A percentile compares a stretch with the other conserved stretches of the same genome.
Evolutionary conservation across 345 rosid genomes (phyloP).

Genomic region (Dimocarpus longan): DNA sequence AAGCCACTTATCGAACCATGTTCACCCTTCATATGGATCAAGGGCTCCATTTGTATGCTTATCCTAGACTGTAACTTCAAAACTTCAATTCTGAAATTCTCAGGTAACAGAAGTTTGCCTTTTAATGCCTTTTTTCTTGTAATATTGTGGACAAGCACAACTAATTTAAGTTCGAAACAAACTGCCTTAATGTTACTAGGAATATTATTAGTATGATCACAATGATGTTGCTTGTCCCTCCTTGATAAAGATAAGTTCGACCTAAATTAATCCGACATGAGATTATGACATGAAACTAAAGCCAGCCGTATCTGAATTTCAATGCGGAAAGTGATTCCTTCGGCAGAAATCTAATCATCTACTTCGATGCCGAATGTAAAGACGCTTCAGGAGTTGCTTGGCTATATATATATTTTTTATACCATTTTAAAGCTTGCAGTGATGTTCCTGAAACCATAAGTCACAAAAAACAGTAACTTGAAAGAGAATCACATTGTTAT

Average conservation of each 20-base stretch:
- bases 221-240: neutral
- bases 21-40: slow-evolving; percentile 48
- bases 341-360: neutral
- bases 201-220: too few relatives aligned
- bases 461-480: neutral
- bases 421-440: neutral
- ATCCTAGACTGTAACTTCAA: slow-evolving; percentile 20
- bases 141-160: neutral
- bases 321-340: too few relatives aligned
- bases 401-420: neutral
- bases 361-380: neutral
- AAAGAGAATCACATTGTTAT: neutral
- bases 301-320: neutral
- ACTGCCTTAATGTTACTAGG: too few relatives aligned
- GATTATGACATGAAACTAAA: neutral
- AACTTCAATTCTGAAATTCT: neutral
- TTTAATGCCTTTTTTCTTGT: neutral
- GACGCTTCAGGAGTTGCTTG: neutral
- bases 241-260: neutral
- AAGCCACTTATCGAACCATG: slow-evolving; percentile 37
- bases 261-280: neutral
- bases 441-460: neutral
- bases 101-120: neutral
- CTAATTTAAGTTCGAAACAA: neutral
- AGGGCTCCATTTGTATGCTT: slow-evolving; percentile 39